Evolutionary conservation across 805 yeast genomes (phyloP), one percentile per base, ranked within the genome.

Genomic region (Candida boleticola): DNA sequence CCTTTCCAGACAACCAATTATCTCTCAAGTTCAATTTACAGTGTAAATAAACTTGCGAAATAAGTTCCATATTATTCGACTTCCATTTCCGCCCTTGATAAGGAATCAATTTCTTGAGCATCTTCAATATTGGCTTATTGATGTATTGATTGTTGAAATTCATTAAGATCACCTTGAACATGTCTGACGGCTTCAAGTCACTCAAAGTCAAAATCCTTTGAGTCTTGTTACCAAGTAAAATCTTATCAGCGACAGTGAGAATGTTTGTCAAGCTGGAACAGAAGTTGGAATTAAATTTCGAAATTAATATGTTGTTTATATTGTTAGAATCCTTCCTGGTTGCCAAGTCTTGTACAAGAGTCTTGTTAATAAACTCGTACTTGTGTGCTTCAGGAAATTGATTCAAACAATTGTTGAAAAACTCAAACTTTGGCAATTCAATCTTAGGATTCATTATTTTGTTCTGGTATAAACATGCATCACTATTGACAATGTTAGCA

Each of bases 61-160:
- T 86, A 36, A 93, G 70, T 50, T 90, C 97, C 97, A 93, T 92
- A 58, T 92, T 93, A 48, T 82, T 79, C 11, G 89, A 78, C 52
- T 89, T 82, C 99, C 99, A 92, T 61, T 90, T 89, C 45, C 93
- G 81, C 16, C 97, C 97, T 54, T 88, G 90, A 63, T 84, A 88
- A 0, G 97, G 96, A 1, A 89, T 82, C 39, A 89, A 74, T 47
- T 85, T 82, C 58, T 87, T 89, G 45, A 90, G 68, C 1, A 86
- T 75, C 54, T 82, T 82, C 52, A 90, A 66, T 3, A 86, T 80
- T 1, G 95, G 90, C 38, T 69, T 69, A 64, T 85, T 82, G 19
- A 89, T 60, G 7, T 74, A 74, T 19, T 67, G 57, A 53, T 86
- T 88, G 25, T 63, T 62, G 56, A 80, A 83, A 34, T 89, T 71